These are phyloP conservation scores for Bipolaris gigantea DNA, from an alignment of 2,329 filamentous ascomycete species.

Conservation along the genomic window DNA sequence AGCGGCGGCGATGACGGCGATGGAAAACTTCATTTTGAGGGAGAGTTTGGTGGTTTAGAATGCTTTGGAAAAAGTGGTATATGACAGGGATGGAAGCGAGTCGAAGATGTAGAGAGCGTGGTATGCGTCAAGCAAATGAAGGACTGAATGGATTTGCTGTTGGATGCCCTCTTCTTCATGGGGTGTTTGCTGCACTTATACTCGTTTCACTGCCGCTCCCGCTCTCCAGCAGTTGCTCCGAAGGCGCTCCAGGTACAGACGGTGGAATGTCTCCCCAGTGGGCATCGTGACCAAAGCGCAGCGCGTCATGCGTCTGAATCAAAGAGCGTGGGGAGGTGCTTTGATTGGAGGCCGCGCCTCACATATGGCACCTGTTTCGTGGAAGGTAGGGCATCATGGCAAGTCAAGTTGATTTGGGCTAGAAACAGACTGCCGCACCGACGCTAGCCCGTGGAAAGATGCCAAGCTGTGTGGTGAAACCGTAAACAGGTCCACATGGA, in stretches of 20 bases:
- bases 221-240: background rate
- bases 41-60: constrained; percentile 14
- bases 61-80: constrained; percentile 20
- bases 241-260: background rate
- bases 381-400: background rate
- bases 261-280: background rate
- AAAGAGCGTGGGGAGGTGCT: background rate
- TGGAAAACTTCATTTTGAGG: constrained; percentile 41
- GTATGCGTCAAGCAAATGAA: constrained; percentile 30
- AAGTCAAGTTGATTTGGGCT: constrained; percentile 3
- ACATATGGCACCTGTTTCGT: background rate
- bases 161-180: constrained; percentile 11
- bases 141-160: constrained; percentile 24
- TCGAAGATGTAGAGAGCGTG: constrained; percentile 20
- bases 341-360: background rate
- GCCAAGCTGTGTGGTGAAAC: constrained; percentile 17
- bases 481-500: constrained; percentile 4
- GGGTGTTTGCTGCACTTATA: constrained; percentile 18
- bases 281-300: background rate
- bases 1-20: constrained; percentile 29
- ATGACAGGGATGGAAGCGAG: constrained; percentile 21
- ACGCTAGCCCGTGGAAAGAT: constrained; percentile 4
- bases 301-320: background rate
- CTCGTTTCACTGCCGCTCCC: background rate
- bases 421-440: constrained; percentile 9